Base-by-base conservation (phyloP, 306 rosid species). In the Prunus armeniaca region DNA sequence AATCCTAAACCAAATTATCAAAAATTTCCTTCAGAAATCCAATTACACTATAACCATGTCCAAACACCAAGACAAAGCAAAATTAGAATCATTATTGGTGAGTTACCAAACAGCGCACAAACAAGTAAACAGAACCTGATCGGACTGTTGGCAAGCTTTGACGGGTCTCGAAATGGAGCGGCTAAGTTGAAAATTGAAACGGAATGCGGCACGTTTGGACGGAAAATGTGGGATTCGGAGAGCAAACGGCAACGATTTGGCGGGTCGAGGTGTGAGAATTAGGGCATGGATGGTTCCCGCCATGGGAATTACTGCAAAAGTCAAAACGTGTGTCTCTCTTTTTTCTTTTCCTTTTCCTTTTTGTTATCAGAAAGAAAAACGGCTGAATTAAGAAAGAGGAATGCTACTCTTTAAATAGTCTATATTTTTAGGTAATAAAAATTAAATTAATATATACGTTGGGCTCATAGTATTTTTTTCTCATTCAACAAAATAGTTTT, bases 241-340 rank as follows among this genome's bases (percentile, higher is more conserved):
- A 61, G 47, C 67, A 51, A 78, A 61, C n/a, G 76, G 45, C 38
- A 63, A 65, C 54, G 80, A 13, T 51, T 67, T 64, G 43, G 82
- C 34, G 63, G 83, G 58, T 46, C 89, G 86, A 74, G 86, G 74
- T 25, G 87, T 76, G 76, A 85, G 75, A 72, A 74, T 41, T 67
- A 85, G 87, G 73, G 87, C 55, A 46, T 84, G 81, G 65, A 84
- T 66, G 47, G 85, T 79, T 81, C 85, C 93, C 89, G 88, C 87
- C 95, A 91, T 86, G 55, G 73, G 72, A 65, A 67, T 65, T 12
- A 25, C 66, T 5, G 30, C 28, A 43, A 3, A 1, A 67, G 7
- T 12, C 27, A 9, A 67, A 67, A 67, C 19, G 32, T 51, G 32
- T 51, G 14, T 22, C 24, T 12, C 20, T 1, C 1, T 2, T 17